These are phyloP conservation scores for Aspergillus phoenicis DNA, from an alignment of 2,329 filamentous ascomycete genomes.

Conservation along the genomic window DNA sequence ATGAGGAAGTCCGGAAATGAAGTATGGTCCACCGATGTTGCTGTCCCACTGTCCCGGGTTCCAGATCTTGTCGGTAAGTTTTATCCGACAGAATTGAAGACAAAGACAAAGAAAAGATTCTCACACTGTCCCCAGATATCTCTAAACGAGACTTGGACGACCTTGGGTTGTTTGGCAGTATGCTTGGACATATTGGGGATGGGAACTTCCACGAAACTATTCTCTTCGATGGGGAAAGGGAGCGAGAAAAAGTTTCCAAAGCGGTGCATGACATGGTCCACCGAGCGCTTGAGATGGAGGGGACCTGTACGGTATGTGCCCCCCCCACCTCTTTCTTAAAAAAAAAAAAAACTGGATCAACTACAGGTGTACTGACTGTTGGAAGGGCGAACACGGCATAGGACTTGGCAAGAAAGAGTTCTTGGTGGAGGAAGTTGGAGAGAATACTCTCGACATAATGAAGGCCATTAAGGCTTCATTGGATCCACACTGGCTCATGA, in stretches of 20 bases:
- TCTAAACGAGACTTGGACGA: slow-evolving; percentile 86
- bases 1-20: slow-evolving; percentile 54
- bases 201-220: slow-evolving; percentile 92
- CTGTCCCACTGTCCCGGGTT: slow-evolving; percentile 58
- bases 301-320: slow-evolving; percentile 72
- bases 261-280: slow-evolving; percentile 86
- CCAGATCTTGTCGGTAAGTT: slow-evolving; percentile 60
- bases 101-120: too few relatives aligned
- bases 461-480: slow-evolving; percentile 74
- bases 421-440: slow-evolving; percentile 74
- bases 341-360: too few relatives aligned
- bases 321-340: too few relatives aligned
- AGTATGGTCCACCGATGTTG: slow-evolving; percentile 61
- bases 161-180: slow-evolving; percentile 78
- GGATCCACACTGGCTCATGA: slow-evolving; percentile 75
- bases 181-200: slow-evolving; percentile 84
- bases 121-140: slow-evolving; percentile 58
- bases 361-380: too few relatives aligned
- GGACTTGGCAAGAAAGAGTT: slow-evolving; percentile 82
- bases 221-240: slow-evolving; percentile 74
- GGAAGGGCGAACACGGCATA: slow-evolving; percentile 73
- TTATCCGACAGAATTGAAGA: too few relatives aligned
- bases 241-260: slow-evolving; percentile 73
- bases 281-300: slow-evolving; percentile 83
- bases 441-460: slow-evolving; percentile 79